phyloP scores from a whole-genome alignment of 2,329 filamentous ascomycete genomes.

The Hypoxylon sp. region DNA sequence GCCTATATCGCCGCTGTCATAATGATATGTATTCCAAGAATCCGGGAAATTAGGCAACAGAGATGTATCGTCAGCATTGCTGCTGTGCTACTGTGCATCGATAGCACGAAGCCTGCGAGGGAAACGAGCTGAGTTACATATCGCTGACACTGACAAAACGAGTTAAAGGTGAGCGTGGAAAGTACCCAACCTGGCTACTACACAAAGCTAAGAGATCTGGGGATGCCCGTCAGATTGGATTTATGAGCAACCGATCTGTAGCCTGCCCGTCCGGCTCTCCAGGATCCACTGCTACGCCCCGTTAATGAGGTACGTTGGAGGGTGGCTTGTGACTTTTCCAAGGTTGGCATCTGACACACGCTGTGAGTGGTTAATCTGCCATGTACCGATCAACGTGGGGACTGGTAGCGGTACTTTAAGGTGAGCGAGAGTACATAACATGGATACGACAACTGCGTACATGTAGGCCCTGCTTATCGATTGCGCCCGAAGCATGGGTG shows the following conservation, averaged over 20 bases:
- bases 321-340: conserved; percentile 50
- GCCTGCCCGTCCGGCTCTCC: conserved; percentile 14
- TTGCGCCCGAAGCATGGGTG: conserved; percentile 1
- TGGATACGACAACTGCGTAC: too few relatives aligned
- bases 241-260: conserved; percentile 40
- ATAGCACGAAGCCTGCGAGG: not conserved
- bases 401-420: conserved; percentile 47
- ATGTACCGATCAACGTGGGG: conserved; percentile 41
- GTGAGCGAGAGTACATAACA: conserved; percentile 36
- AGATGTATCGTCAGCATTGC: conserved; percentile 39
- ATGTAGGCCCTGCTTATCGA: conserved; percentile 28
- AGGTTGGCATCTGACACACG: conserved; percentile 47
- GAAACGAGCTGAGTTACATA: conserved; percentile 7
- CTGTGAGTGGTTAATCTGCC: conserved; percentile 42
- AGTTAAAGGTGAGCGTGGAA: not conserved
- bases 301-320: conserved; percentile 30
- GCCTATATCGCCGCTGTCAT: conserved; percentile 32
- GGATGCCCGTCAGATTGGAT: conserved; percentile 40
- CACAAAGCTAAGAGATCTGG: conserved; percentile 36
- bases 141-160: not conserved
- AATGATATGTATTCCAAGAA: conserved; percentile 20
- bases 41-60: conserved; percentile 34
- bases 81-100: conserved; percentile 15
- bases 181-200: conserved; percentile 4
- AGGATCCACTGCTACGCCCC: conserved; percentile 17